Percentiles rank a stretch among this genome's conserved stretches.
Evolutionary conservation across 768 basidiomycete species (phyloP).

Genomic region (Botryobasidium botryosum): DNA sequence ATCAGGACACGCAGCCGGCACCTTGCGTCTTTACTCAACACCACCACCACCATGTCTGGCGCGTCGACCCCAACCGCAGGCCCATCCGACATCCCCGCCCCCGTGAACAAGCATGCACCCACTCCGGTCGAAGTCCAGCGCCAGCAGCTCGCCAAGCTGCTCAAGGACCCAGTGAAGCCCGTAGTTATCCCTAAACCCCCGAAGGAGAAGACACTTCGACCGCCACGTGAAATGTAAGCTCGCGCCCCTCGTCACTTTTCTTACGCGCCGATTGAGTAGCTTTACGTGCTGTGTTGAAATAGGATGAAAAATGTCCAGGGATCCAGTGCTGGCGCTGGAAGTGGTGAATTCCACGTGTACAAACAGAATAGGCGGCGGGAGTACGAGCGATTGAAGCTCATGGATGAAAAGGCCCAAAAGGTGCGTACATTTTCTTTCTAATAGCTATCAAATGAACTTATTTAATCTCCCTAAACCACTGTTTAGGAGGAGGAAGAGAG

Average conservation of each 20-base stretch:
- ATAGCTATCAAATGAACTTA: neutral
- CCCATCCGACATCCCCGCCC: neutral
- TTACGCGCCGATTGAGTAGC: neutral
- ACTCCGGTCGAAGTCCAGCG: conserved; percentile 37
- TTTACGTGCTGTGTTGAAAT: neutral
- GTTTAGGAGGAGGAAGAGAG: conserved; percentile 47
- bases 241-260: too few species aligned
- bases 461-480: neutral
- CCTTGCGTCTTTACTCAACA: too few species aligned
- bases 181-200: conserved; percentile 64
- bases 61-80: conserved; percentile 5
- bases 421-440: conserved; percentile 26
- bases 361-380: conserved; percentile 87
- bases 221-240: conserved; percentile 51
- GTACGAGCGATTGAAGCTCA: conserved; percentile 81
- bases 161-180: conserved; percentile 77
- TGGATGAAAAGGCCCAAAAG: conserved; percentile 68
- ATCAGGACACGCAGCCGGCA: too few species aligned
- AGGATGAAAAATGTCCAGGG: conserved; percentile 99
- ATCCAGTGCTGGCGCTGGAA: conserved; percentile 91
- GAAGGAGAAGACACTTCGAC: conserved; percentile 63
- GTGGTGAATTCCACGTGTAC: conserved; percentile 97
- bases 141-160: conserved; percentile 65
- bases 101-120: conserved; percentile 23
- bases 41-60: neutral